Evolutionary conservation across 345 rosid species (phyloP), one percentile per base, ranked within the genome.

Genomic region (Eucalyptus erythrocorys): DNA sequence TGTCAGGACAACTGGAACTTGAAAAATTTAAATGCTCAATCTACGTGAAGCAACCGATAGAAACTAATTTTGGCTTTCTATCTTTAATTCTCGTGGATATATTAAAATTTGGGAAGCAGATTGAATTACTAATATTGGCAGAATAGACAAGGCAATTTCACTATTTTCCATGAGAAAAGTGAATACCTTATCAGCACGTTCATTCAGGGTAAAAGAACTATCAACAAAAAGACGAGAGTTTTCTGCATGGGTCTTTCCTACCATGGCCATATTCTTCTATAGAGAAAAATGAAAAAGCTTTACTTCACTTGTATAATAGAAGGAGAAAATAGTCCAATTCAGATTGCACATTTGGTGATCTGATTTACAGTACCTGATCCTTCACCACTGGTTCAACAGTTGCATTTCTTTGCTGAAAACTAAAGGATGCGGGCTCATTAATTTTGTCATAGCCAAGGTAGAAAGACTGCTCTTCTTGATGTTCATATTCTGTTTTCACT

Each of bases 361-460:
- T 76, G 76, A 40, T 47, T 22, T 26, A 34, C 48, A 55, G 71
- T 92, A 97, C 99, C 99, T 96, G 94, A 89, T 92, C 94, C 85
- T 90, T 92, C 5, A 86, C 34, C 57, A 90, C 86, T 82, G 86
- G 92, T 87, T 88, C 92, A 86, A 59, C 82, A 48, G 85, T 85
- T 84, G 55, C 87, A 90, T 87, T 85, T 55, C 89, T 85, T 87
- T 88, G 90, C 80, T 92, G 93, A 89, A 91, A 71, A 91, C 88
- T 89, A 89, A 89, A 91, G 91, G 94, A 91, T 89, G 93, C 87
- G 15, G 91, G 91, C 87, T 90, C 94, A 90, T 90, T 91, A 91
- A 90, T 71, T 90, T 92, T 91, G 55, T 86, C 93, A 89, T 82
- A 88, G 84, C 90, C 90, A 92, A 90, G 90, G 81, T 90, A 87